phyloP scores from a whole-genome alignment of 805 yeast genomes.

The Yamadazyma insecticola region DNA sequence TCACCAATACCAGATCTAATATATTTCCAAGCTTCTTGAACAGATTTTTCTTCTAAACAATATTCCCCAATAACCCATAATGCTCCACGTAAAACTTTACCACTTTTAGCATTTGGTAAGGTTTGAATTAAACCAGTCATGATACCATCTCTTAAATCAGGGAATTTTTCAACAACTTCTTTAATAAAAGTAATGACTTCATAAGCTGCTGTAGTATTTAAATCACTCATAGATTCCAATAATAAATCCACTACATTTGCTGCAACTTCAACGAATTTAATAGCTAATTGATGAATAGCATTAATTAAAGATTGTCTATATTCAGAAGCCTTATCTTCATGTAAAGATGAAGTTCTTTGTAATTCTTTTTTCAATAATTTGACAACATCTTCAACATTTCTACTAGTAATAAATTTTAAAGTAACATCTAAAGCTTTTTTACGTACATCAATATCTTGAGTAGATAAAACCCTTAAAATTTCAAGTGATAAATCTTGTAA shows the following conservation, averaged over 20 bases:
- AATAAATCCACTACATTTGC: constrained; percentile 84
- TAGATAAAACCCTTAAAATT: constrained; percentile 75
- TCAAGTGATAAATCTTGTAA: constrained; percentile 83
- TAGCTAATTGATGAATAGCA: constrained; percentile 86
- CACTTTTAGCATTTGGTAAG: constrained; percentile 68
- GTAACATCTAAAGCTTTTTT: constrained; percentile 81
- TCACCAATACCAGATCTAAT: constrained; percentile 84
- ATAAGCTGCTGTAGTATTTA: constrained; percentile 78
- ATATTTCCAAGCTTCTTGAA: constrained; percentile 82
- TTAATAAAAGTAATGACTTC: constrained; percentile 90
- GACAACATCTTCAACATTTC: constrained; percentile 92
- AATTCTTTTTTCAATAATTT: constrained; percentile 90
- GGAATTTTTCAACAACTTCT: constrained; percentile 90
- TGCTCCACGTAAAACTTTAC: constrained; percentile 89
- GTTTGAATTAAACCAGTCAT: constrained; percentile 58
- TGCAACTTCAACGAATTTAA: constrained; percentile 85
- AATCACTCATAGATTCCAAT: constrained; percentile 79
- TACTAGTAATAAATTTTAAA: constrained; percentile 71
- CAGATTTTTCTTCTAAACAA: constrained; percentile 61
- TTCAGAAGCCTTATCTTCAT: constrained; percentile 77
- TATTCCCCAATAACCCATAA: constrained; percentile 97
- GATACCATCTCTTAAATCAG: constrained; percentile 65
- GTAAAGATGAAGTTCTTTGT: constrained; percentile 61
- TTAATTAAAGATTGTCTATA: constrained; percentile 86
- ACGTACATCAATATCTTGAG: constrained; percentile 90